Conservation (phyloP, 495 filamentous ascomycete genomes). For the Hyaloscypha hepaticicola region DNA sequence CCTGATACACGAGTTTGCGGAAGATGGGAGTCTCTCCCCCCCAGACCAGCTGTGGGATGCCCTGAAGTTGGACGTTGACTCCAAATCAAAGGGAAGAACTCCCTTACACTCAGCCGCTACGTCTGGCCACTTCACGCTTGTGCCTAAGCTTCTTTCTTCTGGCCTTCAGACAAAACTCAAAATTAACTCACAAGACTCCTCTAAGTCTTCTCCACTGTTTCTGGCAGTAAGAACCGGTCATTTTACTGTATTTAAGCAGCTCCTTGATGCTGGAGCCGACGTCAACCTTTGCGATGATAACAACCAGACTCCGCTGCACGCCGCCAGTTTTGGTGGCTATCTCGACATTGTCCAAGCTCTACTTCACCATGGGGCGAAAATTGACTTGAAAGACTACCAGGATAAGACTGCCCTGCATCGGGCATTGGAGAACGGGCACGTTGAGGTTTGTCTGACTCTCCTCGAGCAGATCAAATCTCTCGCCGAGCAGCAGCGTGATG, state of each 20-base stretch:
- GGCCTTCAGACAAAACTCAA: no score
- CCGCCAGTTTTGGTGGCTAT: background rate
- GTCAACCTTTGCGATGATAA: slow-evolving; percentile 1
- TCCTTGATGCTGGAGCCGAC: slow-evolving; percentile 22
- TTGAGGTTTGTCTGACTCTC: slow-evolving; percentile 16
- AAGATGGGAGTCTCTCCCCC: no score
- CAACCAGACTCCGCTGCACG: background rate
- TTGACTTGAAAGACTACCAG: slow-evolving; percentile 3
- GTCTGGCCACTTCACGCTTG: no score
- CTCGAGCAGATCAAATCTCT: slow-evolving; percentile 20
- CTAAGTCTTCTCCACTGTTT: no score
- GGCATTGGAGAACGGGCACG: slow-evolving; percentile 11
- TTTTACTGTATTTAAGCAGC: slow-evolving; percentile 14
- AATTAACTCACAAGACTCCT: no score
- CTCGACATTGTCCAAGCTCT: slow-evolving; percentile 20
- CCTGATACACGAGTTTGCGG: no score
- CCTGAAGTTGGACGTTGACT: no score
- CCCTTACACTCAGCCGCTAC: no score
- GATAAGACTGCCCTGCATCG: slow-evolving; percentile 3
- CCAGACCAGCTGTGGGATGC: no score
- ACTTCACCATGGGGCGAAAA: slow-evolving; percentile 16
- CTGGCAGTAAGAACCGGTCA: slow-evolving; percentile 11
- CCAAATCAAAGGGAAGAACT: no score
- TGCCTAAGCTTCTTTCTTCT: no score
- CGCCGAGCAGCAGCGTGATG: no score